Evolutionary conservation across 1,284 basidiomycete species (phyloP), one percentile per base, ranked within the genome.

Genomic region (Boletus albobrunnescens): DNA sequence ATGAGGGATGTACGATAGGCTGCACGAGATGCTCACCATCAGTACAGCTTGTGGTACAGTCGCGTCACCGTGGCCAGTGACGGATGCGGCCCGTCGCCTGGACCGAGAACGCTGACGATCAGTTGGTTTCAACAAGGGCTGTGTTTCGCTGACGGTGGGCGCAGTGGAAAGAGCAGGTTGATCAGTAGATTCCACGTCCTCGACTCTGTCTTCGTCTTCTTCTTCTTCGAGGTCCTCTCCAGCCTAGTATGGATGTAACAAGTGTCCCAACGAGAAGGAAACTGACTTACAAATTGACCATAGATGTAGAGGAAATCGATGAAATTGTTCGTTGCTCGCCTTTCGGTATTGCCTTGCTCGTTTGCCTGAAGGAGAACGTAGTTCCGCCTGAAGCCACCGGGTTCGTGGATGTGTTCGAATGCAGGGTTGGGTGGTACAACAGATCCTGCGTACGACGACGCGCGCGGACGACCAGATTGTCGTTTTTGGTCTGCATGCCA

Each of bases 181-280:
- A 31, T 42, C 49, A 39, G 44, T 43, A 16, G 58, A 64, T 54
- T 75, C 71, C 44, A 72, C 73, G 14, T 75, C 74, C 3, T 79
- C 78, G 6, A 76, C 73, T 9, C 66, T 67, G 9, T 77, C 75
- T 27, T 77, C 76, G 28, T 26, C 24, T n/a, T 30, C 28, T 26
- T 89, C 86, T 61, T 95, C 93, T 59, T 94, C 92, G 2, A 96
- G 77, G 56, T 96, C 93, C 75, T 96, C 94, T 61, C 93, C 93
- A 30, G 91, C 91, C 91, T 94, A 42, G 56, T 33, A 38, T 31
- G 36, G 9, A 52, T 52, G 36, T 51, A 17, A 38, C 31, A 39
- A 38, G 8, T 10, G 24, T 26, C 17, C 13, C 37, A 35, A 16
- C 23, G 7, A 47, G 38, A 13, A 26, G 32, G 22, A 20, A 12